Evolutionary conservation across 2,329 filamentous ascomycete genomes (phyloP), one percentile per base, ranked within the genome.

Genomic region (Fusarium solani-melongenae): DNA sequence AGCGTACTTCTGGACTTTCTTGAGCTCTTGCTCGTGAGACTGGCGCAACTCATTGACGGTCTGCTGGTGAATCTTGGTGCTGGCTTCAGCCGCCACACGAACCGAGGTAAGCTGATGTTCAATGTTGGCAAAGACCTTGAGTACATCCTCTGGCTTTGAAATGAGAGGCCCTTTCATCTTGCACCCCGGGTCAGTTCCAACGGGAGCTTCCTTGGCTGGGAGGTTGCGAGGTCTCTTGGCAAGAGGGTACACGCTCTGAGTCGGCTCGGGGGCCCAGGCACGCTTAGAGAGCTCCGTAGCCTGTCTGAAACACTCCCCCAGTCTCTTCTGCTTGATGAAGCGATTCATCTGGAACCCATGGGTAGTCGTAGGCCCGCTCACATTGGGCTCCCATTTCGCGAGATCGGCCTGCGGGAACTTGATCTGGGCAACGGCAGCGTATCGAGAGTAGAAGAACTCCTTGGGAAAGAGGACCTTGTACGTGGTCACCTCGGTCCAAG

Each of bases 381-480:
- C n/a, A 6, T 70, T 70, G 5, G 51, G 34, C 57, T 70, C 49
- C 69, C 67, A 71, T 17, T 51, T 12, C 5, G 20, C 15, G 3
- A 70, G 15, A 4, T 70, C 33, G 3, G 69, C 58, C 12, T 31
- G 11, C 0, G 57, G 62, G 34, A 70, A 70, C 31, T 27, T 20
- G 41, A 55, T 20, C n/a, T 70, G 51, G 9, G 66, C 66, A 5
- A 24, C 8, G 34, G 38, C 68, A 10, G 56, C 66, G 31, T 53
- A 29, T 3, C 8, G 10, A 41, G 68, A 70, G 10, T 8, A 9
- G 8, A 70, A 41, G 31, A 70, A 70, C 5, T 66, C 51, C 7
- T 62, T 11, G 2, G 24, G 29, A 6, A 70, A 70, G 7, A 70
- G 24, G 6, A 70, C 29, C 22, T 66, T 66, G 24, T 36, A 55